Conservation (phyloP, 441 rosid species). For the Pelargonium exstipulatum region DNA sequence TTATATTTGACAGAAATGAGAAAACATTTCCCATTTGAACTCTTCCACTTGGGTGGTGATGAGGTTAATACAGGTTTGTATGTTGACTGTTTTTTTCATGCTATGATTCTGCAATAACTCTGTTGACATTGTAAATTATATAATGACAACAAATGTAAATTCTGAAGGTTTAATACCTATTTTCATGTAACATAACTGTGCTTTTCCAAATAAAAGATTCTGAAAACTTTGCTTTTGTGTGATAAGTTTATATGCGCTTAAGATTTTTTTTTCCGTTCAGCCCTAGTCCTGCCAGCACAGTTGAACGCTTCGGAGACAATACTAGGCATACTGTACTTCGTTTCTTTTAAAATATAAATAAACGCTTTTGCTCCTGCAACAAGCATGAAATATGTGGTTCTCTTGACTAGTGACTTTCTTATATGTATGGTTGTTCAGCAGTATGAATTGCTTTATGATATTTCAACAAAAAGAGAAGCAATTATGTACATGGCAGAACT, state of each 20-base stretch:
- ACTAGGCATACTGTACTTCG: not conserved
- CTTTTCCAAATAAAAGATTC: not conserved
- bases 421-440: not conserved
- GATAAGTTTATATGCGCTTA: not conserved
- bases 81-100: constrained; percentile 19
- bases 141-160: not conserved
- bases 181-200: not conserved
- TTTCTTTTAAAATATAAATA: not conserved
- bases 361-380: not conserved
- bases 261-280: not conserved
- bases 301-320: not conserved
- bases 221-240: not conserved
- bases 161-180: not conserved
- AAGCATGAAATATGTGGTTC: not conserved
- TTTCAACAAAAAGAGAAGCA: not conserved
- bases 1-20: constrained; percentile 57
- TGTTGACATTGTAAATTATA: not conserved
- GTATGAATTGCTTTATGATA: not conserved
- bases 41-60: constrained; percentile 96
- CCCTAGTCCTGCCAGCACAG: not conserved
- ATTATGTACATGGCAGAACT: not conserved
- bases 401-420: too few species aligned
- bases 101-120: constrained; percentile 4
- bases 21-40: constrained; percentile 88
- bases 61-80: constrained; percentile 84